Conservation (phyloP, 495 filamentous ascomycete species). For the Trichoderma gamsii region DNA sequence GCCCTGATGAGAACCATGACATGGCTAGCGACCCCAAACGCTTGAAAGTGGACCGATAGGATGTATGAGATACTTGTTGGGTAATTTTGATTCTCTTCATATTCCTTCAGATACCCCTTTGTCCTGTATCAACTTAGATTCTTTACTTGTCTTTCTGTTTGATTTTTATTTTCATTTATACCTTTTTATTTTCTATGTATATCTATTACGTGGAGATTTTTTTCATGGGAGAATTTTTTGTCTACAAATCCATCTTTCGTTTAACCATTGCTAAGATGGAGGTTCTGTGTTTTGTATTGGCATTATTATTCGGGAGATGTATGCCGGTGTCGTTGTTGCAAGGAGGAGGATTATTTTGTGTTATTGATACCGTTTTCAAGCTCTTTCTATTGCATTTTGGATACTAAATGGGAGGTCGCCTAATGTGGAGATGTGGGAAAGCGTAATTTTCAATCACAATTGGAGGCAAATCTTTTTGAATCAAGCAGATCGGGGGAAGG, state of each 20-base stretch:
- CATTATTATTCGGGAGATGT: not conserved
- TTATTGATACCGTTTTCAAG: not conserved
- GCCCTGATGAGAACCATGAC: slow-evolving; percentile 30
- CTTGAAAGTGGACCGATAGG: slow-evolving; percentile 34
- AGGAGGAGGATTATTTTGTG: not conserved
- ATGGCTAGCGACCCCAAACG: slow-evolving; percentile 39
- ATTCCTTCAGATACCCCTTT: slow-evolving; percentile 15
- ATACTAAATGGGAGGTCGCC: not conserved
- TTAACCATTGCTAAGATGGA: not conserved
- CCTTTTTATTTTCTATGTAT: not conserved
- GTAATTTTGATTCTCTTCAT: slow-evolving; percentile 16
- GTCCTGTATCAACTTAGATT: not conserved
- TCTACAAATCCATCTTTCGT: not conserved
- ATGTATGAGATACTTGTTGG: slow-evolving; percentile 14
- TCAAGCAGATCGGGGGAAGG: not conserved
- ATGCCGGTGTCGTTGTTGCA: not conserved
- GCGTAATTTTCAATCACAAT: not conserved
- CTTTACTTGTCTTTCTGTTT: not conserved
- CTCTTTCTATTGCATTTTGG: not conserved
- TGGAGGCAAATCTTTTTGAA: not conserved
- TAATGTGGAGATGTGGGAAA: not conserved
- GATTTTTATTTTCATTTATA: not conserved
- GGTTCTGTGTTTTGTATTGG: not conserved
- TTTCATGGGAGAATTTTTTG: not conserved
- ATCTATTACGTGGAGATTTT: not conserved